A percentile compares a stretch with the other conserved stretches of the same genome.
These are phyloP conservation scores for Colletotrichum lentis DNA, from an alignment of 2,329 filamentous ascomycete genomes.

Conservation along the genomic window DNA sequence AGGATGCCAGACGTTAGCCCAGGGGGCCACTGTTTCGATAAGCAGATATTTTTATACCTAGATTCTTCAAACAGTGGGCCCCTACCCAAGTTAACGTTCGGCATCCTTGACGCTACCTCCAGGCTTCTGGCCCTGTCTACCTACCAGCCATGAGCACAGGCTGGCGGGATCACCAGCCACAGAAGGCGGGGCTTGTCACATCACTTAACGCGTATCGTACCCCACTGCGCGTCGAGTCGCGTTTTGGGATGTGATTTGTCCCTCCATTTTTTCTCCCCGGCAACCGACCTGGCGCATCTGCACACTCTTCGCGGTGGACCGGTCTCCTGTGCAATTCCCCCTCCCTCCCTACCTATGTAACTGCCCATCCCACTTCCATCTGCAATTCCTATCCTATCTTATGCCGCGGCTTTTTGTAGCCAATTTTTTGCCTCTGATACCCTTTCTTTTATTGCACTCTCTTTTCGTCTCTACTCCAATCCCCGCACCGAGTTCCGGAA, in stretches of 20 bases:
- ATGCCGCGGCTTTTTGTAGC: neutral
- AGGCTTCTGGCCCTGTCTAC: no score
- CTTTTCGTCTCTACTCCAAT: neutral
- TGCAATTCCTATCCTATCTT: slow-evolving; percentile 1
- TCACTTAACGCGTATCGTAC: slow-evolving; percentile 12
- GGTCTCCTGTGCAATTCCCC: neutral
- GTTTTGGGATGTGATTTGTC: slow-evolving; percentile 9
- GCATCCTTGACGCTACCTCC: no score
- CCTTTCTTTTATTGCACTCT: neutral
- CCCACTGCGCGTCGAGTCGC: slow-evolving; percentile 8
- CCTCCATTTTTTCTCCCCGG: slow-evolving; percentile 11
- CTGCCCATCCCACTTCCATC: neutral
- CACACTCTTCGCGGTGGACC: neutral
- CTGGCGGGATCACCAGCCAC: neutral
- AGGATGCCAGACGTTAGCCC: no score
- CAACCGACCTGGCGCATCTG: neutral
- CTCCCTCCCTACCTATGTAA: neutral
- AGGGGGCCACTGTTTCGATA: no score
- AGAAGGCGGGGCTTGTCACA: neutral
- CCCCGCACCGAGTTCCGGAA: neutral
- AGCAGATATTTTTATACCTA: no score
- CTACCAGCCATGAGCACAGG: neutral
- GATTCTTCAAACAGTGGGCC: no score
- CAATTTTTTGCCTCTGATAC: slow-evolving; percentile 6
- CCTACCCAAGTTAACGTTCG: no score